Evolutionary conservation across 192 early-diverging fungal species (phyloP).

Genomic region (Entomortierella lignicola): DNA sequence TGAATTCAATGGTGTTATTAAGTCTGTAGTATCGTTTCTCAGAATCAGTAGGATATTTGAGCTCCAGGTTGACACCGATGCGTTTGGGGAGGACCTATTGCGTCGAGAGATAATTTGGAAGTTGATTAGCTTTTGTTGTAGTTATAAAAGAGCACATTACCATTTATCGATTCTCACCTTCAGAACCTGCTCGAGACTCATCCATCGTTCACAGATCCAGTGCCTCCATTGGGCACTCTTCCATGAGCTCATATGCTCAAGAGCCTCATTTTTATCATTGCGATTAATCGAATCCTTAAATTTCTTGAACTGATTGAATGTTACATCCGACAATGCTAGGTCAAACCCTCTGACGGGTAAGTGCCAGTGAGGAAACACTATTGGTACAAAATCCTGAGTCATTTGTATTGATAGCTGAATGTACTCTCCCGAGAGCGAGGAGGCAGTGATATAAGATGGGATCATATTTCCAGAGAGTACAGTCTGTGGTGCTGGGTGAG

Average conservation of each 20-base stretch:
- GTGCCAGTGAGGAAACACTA: constrained; percentile 84
- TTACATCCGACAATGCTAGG: constrained; percentile 65
- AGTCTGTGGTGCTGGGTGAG: constrained; percentile 22
- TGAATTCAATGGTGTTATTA: constrained; percentile 74
- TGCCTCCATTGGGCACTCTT: constrained; percentile 35
- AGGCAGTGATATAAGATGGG: constrained; percentile 84
- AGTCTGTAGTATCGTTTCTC: constrained; percentile 66
- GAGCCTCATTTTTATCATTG: constrained; percentile 14
- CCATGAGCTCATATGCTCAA: constrained; percentile 12
- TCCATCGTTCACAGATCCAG: constrained; percentile 50
- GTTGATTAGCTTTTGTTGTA: neutral
- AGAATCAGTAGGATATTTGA: constrained; percentile 85
- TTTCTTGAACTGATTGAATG: constrained; percentile 58
- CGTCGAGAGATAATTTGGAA: neutral
- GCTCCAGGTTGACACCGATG: constrained; percentile 88
- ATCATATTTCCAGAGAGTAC: constrained; percentile 46
- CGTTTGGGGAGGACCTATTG: constrained; percentile 69
- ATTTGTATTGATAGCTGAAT: constrained; percentile 90
- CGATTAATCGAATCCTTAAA: constrained; percentile 29
- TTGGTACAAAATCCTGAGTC: constrained; percentile 87
- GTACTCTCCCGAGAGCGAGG: constrained; percentile 92
- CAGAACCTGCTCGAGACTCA: constrained; percentile 78
- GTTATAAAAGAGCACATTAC: neutral
- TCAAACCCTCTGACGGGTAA: constrained; percentile 67
- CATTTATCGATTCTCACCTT: constrained; percentile 59